Conservation (phyloP, 495 filamentous ascomycete genomes). For the Aspergillus cristatus region DNA sequence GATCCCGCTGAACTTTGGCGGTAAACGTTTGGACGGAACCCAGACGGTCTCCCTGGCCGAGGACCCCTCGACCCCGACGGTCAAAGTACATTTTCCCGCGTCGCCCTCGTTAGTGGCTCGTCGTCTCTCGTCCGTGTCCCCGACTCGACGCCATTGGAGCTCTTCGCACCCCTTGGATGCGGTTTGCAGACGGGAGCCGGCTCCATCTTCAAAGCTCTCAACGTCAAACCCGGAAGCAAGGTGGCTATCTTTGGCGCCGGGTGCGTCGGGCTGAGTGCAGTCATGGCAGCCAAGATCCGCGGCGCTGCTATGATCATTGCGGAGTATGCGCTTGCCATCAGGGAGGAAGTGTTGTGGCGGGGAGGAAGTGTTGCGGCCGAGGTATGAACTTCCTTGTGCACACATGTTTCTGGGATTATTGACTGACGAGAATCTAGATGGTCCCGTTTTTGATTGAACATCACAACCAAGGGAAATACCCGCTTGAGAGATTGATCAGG, state of each 20-base stretch:
- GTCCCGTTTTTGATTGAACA: background rate
- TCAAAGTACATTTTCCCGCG: slow-evolving; percentile 22
- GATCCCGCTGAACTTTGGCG: slow-evolving; percentile 24
- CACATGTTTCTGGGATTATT: too few relatives aligned
- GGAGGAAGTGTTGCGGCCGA: too few relatives aligned
- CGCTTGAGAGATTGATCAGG: background rate
- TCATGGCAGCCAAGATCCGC: slow-evolving; percentile 15
- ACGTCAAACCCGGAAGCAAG: slow-evolving; percentile 7
- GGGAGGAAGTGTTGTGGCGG: too few relatives aligned
- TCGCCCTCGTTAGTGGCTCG: slow-evolving; percentile 16
- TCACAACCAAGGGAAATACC: background rate
- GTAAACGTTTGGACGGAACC: slow-evolving; percentile 11
- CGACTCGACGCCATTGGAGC: slow-evolving; percentile 10
- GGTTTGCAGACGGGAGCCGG: slow-evolving; percentile 33
- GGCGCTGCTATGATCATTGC: slow-evolving; percentile 18
- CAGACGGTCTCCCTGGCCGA: background rate
- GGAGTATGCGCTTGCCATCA: too few relatives aligned
- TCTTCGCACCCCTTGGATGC: slow-evolving; percentile 32
- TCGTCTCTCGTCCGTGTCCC: slow-evolving; percentile 17
- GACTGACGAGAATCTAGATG: background rate
- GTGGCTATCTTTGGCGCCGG: slow-evolving; percentile 25
- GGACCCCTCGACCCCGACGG: slow-evolving; percentile 23
- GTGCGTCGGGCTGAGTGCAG: slow-evolving; percentile 22
- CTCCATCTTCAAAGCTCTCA: slow-evolving; percentile 21
- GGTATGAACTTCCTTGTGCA: too few relatives aligned